Percentiles rank a stretch among this genome's conserved stretches.
These are phyloP conservation scores for Phialemonium atrogriseum DNA, from an alignment of 2,329 filamentous ascomycete genomes.

Conservation along the genomic window DNA sequence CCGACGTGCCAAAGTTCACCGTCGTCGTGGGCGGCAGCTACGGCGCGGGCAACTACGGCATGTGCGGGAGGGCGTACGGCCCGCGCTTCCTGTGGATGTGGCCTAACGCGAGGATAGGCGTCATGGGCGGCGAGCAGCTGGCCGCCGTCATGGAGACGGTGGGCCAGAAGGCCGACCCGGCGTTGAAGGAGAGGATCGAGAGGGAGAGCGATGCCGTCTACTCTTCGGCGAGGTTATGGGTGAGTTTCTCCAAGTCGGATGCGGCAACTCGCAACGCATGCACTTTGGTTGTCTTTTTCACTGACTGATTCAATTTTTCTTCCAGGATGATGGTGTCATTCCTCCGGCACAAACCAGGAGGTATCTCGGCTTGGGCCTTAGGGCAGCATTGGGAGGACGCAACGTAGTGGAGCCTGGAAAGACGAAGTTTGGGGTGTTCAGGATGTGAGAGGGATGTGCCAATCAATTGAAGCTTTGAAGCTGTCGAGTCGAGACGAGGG, in stretches of 20 bases:
- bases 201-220: conserved; percentile 82
- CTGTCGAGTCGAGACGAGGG: too few relatives aligned
- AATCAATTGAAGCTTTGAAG: too few relatives aligned
- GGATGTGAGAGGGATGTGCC: conserved; percentile 60
- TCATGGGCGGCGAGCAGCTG: conserved; percentile 94
- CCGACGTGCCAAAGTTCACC: conserved; percentile 92
- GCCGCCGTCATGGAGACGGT: conserved; percentile 92
- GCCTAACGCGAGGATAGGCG: conserved; percentile 92
- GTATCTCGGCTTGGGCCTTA: conserved; percentile 65
- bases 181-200: conserved; percentile 77
- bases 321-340: conserved; percentile 68
- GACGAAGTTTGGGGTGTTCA: conserved; percentile 72
- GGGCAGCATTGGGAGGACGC: conserved; percentile 61
- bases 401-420: conserved; percentile 52
- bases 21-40: conserved; percentile 91
- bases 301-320: conserved; percentile 3
- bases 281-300: conserved; percentile 3
- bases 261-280: too few relatives aligned
- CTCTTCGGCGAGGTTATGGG: conserved; percentile 85
- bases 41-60: conserved; percentile 94
- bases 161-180: conserved; percentile 72
- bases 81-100: conserved; percentile 92
- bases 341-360: conserved; percentile 66
- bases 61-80: conserved; percentile 93
- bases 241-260: too few relatives aligned